Percentiles rank a stretch among this genome's conserved stretches.
phyloP scores from a whole-genome alignment of 768 basidiomycete species.

The Suillus bovinus region DNA sequence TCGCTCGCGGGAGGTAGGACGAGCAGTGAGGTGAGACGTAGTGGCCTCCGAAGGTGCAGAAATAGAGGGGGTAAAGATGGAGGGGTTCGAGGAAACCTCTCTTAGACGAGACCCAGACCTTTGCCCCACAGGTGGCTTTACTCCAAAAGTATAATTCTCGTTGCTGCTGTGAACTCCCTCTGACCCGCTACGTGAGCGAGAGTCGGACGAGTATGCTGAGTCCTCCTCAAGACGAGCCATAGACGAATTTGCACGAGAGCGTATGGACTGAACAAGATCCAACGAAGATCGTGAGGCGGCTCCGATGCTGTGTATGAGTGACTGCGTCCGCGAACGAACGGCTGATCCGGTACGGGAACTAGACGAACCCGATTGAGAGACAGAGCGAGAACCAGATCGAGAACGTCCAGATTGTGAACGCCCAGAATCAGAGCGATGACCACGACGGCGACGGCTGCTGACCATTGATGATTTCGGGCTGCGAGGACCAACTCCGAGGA shows the following conservation, averaged over 20 bases:
- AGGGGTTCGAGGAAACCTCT: slow-evolving; percentile 14
- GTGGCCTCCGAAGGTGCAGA: slow-evolving; percentile 28
- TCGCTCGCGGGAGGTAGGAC: slow-evolving; percentile 16
- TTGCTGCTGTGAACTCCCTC: slow-evolving; percentile 49
- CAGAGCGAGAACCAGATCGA: slow-evolving; percentile 26
- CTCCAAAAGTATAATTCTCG: slow-evolving; percentile 77
- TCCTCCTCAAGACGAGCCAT: slow-evolving; percentile 68
- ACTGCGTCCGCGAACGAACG: slow-evolving; percentile 65
- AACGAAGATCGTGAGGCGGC: slow-evolving; percentile 62
- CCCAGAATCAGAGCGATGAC: slow-evolving; percentile 20
- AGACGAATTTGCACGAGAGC: slow-evolving; percentile 65
- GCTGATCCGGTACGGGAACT: slow-evolving; percentile 48
- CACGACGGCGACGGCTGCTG: slow-evolving; percentile 33
- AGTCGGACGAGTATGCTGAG: slow-evolving; percentile 35
- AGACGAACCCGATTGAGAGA: slow-evolving; percentile 29
- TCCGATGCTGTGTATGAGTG: slow-evolving; percentile 62
- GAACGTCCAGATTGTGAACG: slow-evolving; percentile 40
- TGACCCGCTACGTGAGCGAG: slow-evolving; percentile 42
- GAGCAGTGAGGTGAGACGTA: slow-evolving; percentile 25
- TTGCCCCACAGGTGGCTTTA: background rate
- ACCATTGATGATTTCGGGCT: slow-evolving; percentile 45
- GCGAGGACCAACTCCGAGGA: slow-evolving; percentile 53
- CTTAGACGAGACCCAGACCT: slow-evolving; percentile 22
- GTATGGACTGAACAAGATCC: slow-evolving; percentile 51
- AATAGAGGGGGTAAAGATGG: slow-evolving; percentile 17